phyloP scores from a whole-genome alignment of 2,329 filamentous ascomycete species.

The Knoxdaviesia capensis region DNA sequence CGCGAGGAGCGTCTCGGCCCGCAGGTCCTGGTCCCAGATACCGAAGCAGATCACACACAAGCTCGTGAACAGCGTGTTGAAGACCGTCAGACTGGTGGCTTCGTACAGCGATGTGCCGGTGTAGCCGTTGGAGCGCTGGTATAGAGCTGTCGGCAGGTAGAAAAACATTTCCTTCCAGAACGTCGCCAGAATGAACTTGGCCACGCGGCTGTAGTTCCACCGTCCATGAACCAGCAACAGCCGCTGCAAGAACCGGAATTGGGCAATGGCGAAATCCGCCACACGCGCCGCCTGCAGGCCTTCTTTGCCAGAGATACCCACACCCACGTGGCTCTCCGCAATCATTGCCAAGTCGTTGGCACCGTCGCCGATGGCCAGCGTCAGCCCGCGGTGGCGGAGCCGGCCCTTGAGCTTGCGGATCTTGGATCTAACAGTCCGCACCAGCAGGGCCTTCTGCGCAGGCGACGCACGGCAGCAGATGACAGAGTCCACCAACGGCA shows the following conservation, averaged over 20 bases:
- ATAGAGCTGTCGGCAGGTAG: constrained; percentile 68
- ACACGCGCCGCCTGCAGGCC: constrained; percentile 78
- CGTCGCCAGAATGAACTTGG: constrained; percentile 74
- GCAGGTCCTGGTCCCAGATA: constrained; percentile 78
- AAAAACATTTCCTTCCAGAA: constrained; percentile 84
- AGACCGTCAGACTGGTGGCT: constrained; percentile 66
- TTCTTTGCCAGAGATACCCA: constrained; percentile 84
- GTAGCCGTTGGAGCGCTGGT: constrained; percentile 68
- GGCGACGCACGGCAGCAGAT: constrained; percentile 87
- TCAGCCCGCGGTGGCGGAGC: constrained; percentile 34
- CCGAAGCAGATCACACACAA: constrained; percentile 76
- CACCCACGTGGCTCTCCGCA: constrained; percentile 63
- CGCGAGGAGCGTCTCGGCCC: constrained; percentile 68
- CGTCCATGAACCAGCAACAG: constrained; percentile 68
- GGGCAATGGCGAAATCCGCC: constrained; percentile 78
- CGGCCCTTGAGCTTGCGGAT: constrained; percentile 33
- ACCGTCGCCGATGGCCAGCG: constrained; percentile 79
- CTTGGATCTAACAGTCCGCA: constrained; percentile 56
- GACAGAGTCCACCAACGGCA: constrained; percentile 65
- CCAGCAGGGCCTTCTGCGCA: constrained; percentile 76
- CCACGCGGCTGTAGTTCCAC: constrained; percentile 79
- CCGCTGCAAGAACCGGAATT: constrained; percentile 77
- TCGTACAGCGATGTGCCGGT: constrained; percentile 86
- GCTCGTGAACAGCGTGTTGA: constrained; percentile 89
- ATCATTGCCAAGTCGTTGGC: constrained; percentile 96